Percentiles rank a stretch among this genome's conserved stretches.
Conservation (phyloP, 2,329 filamentous ascomycete genomes). For the Phialophora macrospora region DNA sequence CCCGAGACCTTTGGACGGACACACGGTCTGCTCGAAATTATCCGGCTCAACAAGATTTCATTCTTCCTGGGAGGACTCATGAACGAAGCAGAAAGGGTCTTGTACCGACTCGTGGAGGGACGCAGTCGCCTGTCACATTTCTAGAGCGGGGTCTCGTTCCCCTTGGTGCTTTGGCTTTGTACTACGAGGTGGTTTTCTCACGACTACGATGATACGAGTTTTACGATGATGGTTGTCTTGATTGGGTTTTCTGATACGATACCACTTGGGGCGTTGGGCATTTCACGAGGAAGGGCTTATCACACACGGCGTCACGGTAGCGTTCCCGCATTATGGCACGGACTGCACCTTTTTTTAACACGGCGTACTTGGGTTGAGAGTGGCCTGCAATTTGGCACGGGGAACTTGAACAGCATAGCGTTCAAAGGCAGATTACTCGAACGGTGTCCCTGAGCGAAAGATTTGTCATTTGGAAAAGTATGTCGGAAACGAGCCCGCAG, state of each 20-base stretch:
- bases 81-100: slow-evolving; percentile 44
- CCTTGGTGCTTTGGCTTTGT: slow-evolving; percentile 7
- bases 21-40: slow-evolving; percentile 42
- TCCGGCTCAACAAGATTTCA: slow-evolving; percentile 41
- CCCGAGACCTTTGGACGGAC: slow-evolving; percentile 38
- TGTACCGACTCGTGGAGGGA: slow-evolving; percentile 43
- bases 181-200: slow-evolving; percentile 11
- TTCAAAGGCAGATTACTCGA: background rate
- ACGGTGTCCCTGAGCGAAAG: slow-evolving; percentile 4
- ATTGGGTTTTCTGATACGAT: slow-evolving; percentile 9
- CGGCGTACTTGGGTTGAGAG: slow-evolving; percentile 5
- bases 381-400: slow-evolving; percentile 2
- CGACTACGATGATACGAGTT: slow-evolving; percentile 27
- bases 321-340: slow-evolving; percentile 1
- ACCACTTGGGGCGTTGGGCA: slow-evolving; percentile 17
- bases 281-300: background rate
- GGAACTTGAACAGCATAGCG: slow-evolving; percentile 3
- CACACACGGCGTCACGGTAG: slow-evolving; percentile 6
- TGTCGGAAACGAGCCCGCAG: background rate
- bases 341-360: background rate
- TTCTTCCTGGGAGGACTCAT: slow-evolving; percentile 44
- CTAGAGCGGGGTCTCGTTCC: slow-evolving; percentile 25
- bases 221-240: slow-evolving; percentile 21
- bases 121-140: slow-evolving; percentile 42
- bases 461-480: slow-evolving; percentile 11